Evolutionary conservation across 2,329 filamentous ascomycete species (phyloP), one percentile per base, ranked within the genome.

Genomic region (Fusarium concolor): DNA sequence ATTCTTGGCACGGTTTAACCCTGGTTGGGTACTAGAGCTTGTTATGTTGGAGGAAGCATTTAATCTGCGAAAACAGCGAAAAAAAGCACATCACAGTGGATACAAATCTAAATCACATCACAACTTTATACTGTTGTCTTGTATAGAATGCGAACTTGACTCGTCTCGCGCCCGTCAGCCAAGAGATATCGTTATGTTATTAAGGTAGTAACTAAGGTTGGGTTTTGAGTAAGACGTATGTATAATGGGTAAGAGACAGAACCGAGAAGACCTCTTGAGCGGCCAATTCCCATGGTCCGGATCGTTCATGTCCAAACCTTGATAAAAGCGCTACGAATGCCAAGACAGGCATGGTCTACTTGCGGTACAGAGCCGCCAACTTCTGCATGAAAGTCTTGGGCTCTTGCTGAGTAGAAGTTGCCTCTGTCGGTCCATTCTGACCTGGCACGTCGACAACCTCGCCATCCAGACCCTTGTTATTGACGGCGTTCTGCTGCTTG

Each of bases 401-500:
- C 29, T 62, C 37, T 4, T 51, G 22, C 20, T 53, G 39, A n/a
- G 58, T 41, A 26, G 10, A 14, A 10, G 24, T 41, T 15, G 31
- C 39, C 2, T 33, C 29, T 12, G 14, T 8, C 1, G n/a, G n/a
- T 2, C n/a, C 49, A 22, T 43, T 55, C 46, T 56, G 49, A 5
- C n/a, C 38, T 14, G 75, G 72, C 5, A 76, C 67, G 49, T 72
- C 64, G 3, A 76, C 68, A 9, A 44, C 11, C 53, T 76, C 71
- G 5, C 76, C 76, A 49, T 77, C 76, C 2, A 78, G 73, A 53
- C 76, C 76, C 28, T 57, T 78, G 65, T 76, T 77, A 6, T 65
- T 77, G n/a, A 73, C 74, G 10, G 76, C 76, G 22, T 78, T 77
- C 66, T 78, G 76, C 56, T 76, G 72, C 66, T 76, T 75, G 60